These are phyloP conservation scores for Niebla homalea DNA, from an alignment of 495 filamentous ascomycete genomes.

Conservation along the genomic window DNA sequence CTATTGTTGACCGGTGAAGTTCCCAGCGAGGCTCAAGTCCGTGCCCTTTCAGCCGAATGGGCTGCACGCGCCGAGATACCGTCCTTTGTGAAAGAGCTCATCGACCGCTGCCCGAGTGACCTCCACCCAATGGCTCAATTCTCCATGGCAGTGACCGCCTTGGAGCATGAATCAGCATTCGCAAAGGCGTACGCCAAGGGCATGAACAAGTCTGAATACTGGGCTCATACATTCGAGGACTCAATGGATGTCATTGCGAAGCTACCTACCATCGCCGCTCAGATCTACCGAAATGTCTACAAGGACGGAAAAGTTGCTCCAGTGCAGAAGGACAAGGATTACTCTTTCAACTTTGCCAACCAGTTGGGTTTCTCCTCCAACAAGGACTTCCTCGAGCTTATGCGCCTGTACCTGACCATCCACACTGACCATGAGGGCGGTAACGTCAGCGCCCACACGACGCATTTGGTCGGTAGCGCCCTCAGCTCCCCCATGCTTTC, in stretches of 20 bases:
- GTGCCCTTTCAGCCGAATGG: constrained; percentile 95
- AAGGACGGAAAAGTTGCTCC: constrained; percentile 96
- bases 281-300: constrained; percentile 99
- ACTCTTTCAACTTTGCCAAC: constrained; percentile 96
- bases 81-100: constrained; percentile 95
- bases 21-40: constrained; percentile 92
- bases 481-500: constrained; percentile 96
- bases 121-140: constrained; percentile 99
- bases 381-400: constrained; percentile 93
- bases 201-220: constrained; percentile 98
- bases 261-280: constrained; percentile 91
- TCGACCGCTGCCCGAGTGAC: constrained; percentile 96
- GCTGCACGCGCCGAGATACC: constrained; percentile 91
- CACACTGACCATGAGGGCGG: constrained; percentile 99
- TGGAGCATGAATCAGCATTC: constrained; percentile 95
- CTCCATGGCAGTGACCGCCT: constrained; percentile 90
- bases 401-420: constrained; percentile 97
- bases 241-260: constrained; percentile 99
- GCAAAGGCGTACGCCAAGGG: constrained; percentile 97
- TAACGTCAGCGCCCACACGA: constrained; percentile 96
- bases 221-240: constrained; percentile 98
- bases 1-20: constrained; percentile 95
- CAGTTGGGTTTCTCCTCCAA: constrained; percentile 92
- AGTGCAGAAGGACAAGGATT: constrained; percentile 96
- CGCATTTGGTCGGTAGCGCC: constrained; percentile 91